A percentile compares a stretch with the other conserved stretches of the same genome.
Evolutionary conservation across 768 basidiomycete genomes (phyloP).

Genomic region (Naganishia vaughanmartiniae): DNA sequence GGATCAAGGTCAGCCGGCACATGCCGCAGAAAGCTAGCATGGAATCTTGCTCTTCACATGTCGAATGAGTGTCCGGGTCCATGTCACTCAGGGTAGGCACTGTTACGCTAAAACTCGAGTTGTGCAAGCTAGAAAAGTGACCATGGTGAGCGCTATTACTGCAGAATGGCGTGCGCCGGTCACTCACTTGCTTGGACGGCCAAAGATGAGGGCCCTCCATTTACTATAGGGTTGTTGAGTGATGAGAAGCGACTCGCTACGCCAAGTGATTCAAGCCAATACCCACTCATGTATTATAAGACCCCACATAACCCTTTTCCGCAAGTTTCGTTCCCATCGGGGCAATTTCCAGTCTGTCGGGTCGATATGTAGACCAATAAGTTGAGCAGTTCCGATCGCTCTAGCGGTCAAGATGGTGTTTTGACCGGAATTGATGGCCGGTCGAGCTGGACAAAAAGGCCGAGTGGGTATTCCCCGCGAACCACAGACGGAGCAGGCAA

Average conservation of each 20-base stretch:
- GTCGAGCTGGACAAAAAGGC: slow-evolving; percentile 20
- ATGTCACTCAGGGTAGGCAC: slow-evolving; percentile 30
- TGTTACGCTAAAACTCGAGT: slow-evolving; percentile 29
- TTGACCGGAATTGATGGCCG: slow-evolving; percentile 14
- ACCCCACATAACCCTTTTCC: slow-evolving; percentile 34
- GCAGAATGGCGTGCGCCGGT: background rate
- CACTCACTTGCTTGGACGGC: slow-evolving; percentile 31
- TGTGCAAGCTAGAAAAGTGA: slow-evolving; percentile 18
- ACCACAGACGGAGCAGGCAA: slow-evolving; percentile 10
- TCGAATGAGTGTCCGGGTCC: slow-evolving; percentile 30
- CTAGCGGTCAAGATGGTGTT: slow-evolving; percentile 25
- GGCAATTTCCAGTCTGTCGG: slow-evolving; percentile 35
- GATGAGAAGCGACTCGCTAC: background rate
- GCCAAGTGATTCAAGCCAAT: background rate
- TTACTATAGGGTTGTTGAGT: background rate
- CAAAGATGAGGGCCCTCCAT: slow-evolving; percentile 30
- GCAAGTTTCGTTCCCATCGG: slow-evolving; percentile 32
- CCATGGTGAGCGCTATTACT: background rate
- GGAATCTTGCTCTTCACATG: slow-evolving; percentile 19
- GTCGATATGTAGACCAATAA: slow-evolving; percentile 38
- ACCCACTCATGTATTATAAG: slow-evolving; percentile 31
- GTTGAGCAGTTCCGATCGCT: slow-evolving; percentile 37
- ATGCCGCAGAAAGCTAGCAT: slow-evolving; percentile 33
- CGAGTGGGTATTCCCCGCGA: slow-evolving; percentile 11
- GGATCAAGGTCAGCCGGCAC: slow-evolving; percentile 28